Evolutionary conservation across 768 basidiomycete genomes (phyloP).

Genomic region (Clavulina sp.): DNA sequence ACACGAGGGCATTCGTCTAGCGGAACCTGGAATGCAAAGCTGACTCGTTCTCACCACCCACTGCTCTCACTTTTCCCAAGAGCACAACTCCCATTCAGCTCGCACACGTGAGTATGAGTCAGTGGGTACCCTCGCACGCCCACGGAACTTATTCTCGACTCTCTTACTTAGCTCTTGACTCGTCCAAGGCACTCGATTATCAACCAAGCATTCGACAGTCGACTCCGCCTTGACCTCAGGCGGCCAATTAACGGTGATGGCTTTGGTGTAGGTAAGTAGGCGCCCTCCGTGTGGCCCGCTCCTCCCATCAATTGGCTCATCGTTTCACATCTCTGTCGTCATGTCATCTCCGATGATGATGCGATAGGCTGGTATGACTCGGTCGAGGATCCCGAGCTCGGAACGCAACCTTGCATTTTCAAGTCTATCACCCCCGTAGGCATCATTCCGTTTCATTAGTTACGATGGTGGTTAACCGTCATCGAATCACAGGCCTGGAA

Average conservation of each 20-base stretch:
- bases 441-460: conserved; percentile 3
- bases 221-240: conserved; percentile 62
- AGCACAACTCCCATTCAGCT: conserved; percentile 85
- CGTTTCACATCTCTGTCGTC: conserved; percentile 1
- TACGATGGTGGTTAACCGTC: neutral
- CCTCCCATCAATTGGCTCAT: neutral
- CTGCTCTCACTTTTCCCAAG: conserved; percentile 90
- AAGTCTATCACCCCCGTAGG: conserved; percentile 83
- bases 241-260: conserved; percentile 91
- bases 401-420: conserved; percentile 84
- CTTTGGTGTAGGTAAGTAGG: conserved; percentile 70
- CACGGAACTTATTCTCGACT: neutral
- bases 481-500: conserved; percentile 65
- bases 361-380: conserved; percentile 83
- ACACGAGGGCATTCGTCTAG: no score
- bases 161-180: conserved; percentile 53
- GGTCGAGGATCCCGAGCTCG: conserved; percentile 63
- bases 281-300: neutral
- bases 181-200: conserved; percentile 91
- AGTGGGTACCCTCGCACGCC: neutral
- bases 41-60: no score
- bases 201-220: conserved; percentile 91
- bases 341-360: neutral
- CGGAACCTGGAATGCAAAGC: no score
- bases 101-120: conserved; percentile 42